Evolutionary conservation across 495 filamentous ascomycete genomes (phyloP), one percentile per base, ranked within the genome.

Genomic region (Pyronema domesticum): DNA sequence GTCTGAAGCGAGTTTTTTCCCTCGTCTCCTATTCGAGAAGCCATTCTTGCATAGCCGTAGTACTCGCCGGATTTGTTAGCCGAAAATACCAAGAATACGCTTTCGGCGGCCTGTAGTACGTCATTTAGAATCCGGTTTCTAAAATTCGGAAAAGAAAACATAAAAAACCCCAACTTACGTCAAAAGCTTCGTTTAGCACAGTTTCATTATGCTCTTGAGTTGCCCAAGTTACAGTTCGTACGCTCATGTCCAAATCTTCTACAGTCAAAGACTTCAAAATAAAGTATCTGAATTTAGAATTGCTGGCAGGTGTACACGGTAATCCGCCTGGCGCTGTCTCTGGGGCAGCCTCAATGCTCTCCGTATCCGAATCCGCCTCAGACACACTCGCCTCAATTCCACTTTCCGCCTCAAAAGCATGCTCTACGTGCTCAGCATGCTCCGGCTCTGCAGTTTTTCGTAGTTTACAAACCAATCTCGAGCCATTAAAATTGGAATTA

Each of bases 1-100:
- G 77, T 72, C 64, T 80, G 81, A 49, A 86, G 77, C 0, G 80
- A 74, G 2, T 81, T 76, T 1, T 76, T 74, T 30, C 81, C 76
- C 60, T 89, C 81, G 52, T 88, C 79, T 60, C 76, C 78, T 66
- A 95, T 94, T 7, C 78, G 74, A 47, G 91, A 95, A 14, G 74
- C 73, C 91, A 96, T 98, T 40, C 85, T 79, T 11, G 89, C 91
- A 58, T 94, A 94, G 19, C 91, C 91, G 67, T 91, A 95, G 61
- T 95, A 98, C 68, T 95, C 91, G 15, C 91, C 91, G 0, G 91
- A 96, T 62, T 95, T 96, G 69, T 96, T 98, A 10, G 89, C 91
- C 11, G 89, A 95, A 68, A 98, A 98, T 19, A 98, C 80, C 34
- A 98, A 74, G 62, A 89, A 95, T n/a, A 96, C 88, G 63, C 86